Conservation (phyloP, 306 rosid species). For the Cucumis sativus region Cucumber_9930_V3 NC_026658.2:24695001-24695500, state of each 20-base stretch:
- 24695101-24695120: neutral
- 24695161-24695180: constrained; percentile 3
- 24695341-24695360: neutral
- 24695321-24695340: neutral
- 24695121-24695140: neutral
- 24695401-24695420: too few species aligned
- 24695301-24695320: neutral
- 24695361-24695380: too few species aligned
- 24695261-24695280: constrained; percentile 1
- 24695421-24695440: too few species aligned
- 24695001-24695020: neutral
- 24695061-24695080: neutral
- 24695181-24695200: neutral
- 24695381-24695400: too few species aligned
- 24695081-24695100: neutral
- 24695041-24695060: neutral
- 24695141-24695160: neutral
- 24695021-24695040: neutral
- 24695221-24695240: neutral
- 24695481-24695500: too few species aligned
- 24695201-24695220: neutral
- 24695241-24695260: neutral
- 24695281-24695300: neutral
- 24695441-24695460: too few species aligned
- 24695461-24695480: too few species aligned